phyloP scores from a whole-genome alignment of 2,329 filamentous ascomycete genomes.

The Aspergillus floridensis region DNA sequence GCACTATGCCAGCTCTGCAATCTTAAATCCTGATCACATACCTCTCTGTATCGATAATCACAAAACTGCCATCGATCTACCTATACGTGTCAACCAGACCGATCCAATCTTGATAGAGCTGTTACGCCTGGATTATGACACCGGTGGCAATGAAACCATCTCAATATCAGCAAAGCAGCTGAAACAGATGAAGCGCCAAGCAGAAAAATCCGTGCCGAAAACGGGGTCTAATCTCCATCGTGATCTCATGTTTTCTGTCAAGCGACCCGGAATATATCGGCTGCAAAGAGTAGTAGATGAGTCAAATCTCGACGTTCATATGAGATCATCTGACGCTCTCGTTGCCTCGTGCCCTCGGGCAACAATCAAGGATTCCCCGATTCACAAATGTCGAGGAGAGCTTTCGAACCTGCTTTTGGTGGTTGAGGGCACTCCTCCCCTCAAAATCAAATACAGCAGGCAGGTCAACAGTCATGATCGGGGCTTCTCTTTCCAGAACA shows the following conservation, averaged over 20 bases:
- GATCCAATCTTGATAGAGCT: slow-evolving; percentile 84
- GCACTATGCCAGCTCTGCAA: slow-evolving; percentile 61
- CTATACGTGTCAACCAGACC: slow-evolving; percentile 91
- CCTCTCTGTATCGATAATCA: slow-evolving; percentile 75
- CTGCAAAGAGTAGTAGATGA: slow-evolving; percentile 84
- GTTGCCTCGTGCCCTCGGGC: slow-evolving; percentile 85
- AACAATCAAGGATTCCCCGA: slow-evolving; percentile 62
- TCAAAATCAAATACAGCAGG: slow-evolving; percentile 90
- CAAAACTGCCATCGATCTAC: slow-evolving; percentile 63
- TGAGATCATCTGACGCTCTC: slow-evolving; percentile 70
- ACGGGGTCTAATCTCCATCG: slow-evolving; percentile 56
- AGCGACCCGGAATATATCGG: slow-evolving; percentile 84
- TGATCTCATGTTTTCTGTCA: slow-evolving; percentile 69
- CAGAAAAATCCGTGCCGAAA: slow-evolving; percentile 56
- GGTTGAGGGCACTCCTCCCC: slow-evolving; percentile 81
- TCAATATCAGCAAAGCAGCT: slow-evolving; percentile 71
- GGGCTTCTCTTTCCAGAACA: slow-evolving; percentile 85
- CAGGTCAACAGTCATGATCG: slow-evolving; percentile 79
- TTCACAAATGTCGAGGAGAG: slow-evolving; percentile 78
- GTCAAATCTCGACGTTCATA: slow-evolving; percentile 88
- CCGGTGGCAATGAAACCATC: slow-evolving; percentile 74
- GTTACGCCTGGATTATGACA: slow-evolving; percentile 80
- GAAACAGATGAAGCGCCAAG: slow-evolving; percentile 69
- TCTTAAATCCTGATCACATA: slow-evolving; percentile 77
- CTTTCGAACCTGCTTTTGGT: slow-evolving; percentile 80